Conservation (phyloP, 306 rosid genomes). For the Chamaecrista fasciculata region DNA sequence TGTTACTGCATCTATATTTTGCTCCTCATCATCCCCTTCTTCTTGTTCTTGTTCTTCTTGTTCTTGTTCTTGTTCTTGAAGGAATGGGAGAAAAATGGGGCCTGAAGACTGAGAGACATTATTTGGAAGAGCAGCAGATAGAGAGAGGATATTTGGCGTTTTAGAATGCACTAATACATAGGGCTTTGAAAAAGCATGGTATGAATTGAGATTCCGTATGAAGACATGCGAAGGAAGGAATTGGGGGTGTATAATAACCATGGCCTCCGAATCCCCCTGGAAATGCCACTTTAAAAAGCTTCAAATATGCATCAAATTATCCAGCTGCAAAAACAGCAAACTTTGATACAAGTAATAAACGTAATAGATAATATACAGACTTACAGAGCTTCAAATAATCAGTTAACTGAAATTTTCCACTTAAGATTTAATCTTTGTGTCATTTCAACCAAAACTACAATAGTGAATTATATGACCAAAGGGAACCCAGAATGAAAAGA, state of each 20-base stretch:
- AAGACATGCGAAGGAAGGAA: conserved; percentile 29
- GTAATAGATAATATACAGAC: no score
- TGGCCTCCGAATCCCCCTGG: conserved; percentile 16
- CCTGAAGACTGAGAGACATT: conserved; percentile 30
- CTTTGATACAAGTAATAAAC: no score
- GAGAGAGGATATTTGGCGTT: conserved; percentile 37
- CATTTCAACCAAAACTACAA: no score
- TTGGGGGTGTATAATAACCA: conserved; percentile 41
- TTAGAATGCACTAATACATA: conserved; percentile 20
- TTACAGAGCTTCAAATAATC: no score
- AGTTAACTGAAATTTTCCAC: no score
- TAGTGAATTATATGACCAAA: no score
- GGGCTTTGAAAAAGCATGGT: conserved; percentile 27
- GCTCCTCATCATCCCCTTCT: conserved; percentile 24
- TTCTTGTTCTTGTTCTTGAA: conserved; percentile 23
- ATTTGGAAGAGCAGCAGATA: conserved; percentile 31
- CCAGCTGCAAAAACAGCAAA: no score
- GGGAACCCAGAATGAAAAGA: no score
- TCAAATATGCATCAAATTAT: no score
- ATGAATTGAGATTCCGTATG: conserved; percentile 17
- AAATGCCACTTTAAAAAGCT: no score
- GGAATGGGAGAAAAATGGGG: conserved; percentile 53
- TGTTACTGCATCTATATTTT: background rate
- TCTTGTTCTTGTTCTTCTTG: background rate
- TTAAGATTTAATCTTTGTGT: no score